Percentiles rank a stretch among this genome's conserved stretches.
These are phyloP conservation scores for Neonectria faginata DNA, from an alignment of 2,329 filamentous ascomycete genomes.

Conservation along the genomic window DNA sequence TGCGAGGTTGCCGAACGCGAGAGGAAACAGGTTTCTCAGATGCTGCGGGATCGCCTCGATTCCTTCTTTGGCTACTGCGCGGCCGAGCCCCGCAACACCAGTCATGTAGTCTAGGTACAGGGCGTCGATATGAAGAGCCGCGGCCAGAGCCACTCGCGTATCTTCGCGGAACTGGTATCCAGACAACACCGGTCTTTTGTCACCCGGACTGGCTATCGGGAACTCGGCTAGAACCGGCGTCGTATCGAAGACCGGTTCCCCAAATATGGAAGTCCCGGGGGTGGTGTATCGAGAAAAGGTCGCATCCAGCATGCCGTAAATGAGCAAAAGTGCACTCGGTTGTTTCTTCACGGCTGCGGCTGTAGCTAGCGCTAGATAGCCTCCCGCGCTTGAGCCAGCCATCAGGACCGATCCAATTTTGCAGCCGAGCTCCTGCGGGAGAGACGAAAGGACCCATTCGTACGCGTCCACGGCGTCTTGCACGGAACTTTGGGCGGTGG, in stretches of 20 bases:
- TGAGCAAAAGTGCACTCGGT: slow-evolving; percentile 26
- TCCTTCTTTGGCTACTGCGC: slow-evolving; percentile 24
- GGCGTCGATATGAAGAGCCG: slow-evolving; percentile 37
- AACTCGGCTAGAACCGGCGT: slow-evolving; percentile 26
- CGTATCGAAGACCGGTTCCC: slow-evolving; percentile 25
- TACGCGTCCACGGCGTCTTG: slow-evolving; percentile 39
- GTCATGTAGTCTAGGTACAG: slow-evolving; percentile 41
- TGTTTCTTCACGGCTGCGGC: slow-evolving; percentile 17
- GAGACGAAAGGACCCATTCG: slow-evolving; percentile 32
- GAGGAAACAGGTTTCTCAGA: slow-evolving; percentile 33
- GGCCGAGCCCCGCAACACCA: slow-evolving; percentile 25
- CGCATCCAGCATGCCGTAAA: slow-evolving; percentile 39
- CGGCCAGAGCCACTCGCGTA: slow-evolving; percentile 12
- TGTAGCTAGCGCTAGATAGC: slow-evolving; percentile 34
- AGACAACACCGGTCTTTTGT: slow-evolving; percentile 28
- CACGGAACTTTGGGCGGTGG: slow-evolving; percentile 33
- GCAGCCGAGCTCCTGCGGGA: slow-evolving; percentile 21
- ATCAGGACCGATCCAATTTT: slow-evolving; percentile 29
- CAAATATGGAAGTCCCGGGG: slow-evolving; percentile 32
- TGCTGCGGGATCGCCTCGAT: slow-evolving; percentile 24
- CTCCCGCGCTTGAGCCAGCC: slow-evolving; percentile 39
- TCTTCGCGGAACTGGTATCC: slow-evolving; percentile 16
- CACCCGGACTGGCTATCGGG: slow-evolving; percentile 9
- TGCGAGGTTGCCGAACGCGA: slow-evolving; percentile 25
- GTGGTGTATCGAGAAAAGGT: slow-evolving; percentile 30